phyloP scores from a whole-genome alignment of 805 yeast genomes.

The Metschnikowia kunwiensis region DNA sequence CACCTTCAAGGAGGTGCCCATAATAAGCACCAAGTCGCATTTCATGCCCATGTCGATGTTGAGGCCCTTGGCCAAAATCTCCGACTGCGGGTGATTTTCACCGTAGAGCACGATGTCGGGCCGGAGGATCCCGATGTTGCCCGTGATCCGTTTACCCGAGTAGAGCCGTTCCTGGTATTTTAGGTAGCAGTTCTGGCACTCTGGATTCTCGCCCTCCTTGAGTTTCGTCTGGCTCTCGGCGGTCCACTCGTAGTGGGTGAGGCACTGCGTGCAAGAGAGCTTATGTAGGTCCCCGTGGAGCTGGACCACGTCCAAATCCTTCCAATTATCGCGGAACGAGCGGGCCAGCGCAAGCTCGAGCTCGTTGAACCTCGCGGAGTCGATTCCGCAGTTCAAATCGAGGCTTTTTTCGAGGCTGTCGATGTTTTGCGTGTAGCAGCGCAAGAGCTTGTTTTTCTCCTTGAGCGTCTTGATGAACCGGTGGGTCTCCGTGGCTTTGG shows the following conservation, averaged over 20 bases:
- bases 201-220: conserved; percentile 66
- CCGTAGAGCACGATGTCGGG: conserved; percentile 93
- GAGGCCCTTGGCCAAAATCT: conserved; percentile 68
- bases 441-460: conserved; percentile 60
- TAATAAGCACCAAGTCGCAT: conserved; percentile 80
- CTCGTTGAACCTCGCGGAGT: conserved; percentile 29
- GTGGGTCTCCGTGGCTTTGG: conserved; percentile 84
- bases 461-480: conserved; percentile 61
- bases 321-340: conserved; percentile 48
- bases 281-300: conserved; percentile 84
- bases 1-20: conserved; percentile 91
- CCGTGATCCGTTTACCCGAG: conserved; percentile 71
- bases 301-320: conserved; percentile 73
- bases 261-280: conserved; percentile 74
- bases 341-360: conserved; percentile 16
- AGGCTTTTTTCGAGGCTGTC: conserved; percentile 77
- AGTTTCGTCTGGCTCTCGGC: conserved; percentile 45
- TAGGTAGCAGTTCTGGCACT: conserved; percentile 67
- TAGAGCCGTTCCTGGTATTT: conserved; percentile 53
- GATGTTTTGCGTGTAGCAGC: conserved; percentile 94
- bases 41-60: conserved; percentile 58
- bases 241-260: conserved; percentile 58
- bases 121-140: conserved; percentile 69
- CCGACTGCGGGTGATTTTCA: conserved; percentile 88
- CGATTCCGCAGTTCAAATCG: conserved; percentile 59